A percentile compares a stretch with the other conserved stretches of the same genome.
Conservation (phyloP, 2,329 filamentous ascomycete genomes). For the Xylariaceae sp. region DNA sequence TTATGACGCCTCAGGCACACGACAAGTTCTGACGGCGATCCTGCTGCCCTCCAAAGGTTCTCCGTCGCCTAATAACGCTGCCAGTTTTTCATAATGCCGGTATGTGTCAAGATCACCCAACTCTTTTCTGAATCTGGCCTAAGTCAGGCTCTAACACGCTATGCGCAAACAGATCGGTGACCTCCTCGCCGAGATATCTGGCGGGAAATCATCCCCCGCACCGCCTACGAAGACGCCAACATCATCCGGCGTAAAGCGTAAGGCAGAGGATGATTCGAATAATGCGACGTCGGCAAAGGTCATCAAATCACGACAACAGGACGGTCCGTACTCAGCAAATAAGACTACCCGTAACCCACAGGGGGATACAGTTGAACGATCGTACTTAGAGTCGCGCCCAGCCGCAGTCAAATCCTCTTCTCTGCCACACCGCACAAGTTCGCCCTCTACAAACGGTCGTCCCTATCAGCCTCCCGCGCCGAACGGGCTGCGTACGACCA, state of each 20-base stretch:
- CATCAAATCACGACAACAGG: slow-evolving; percentile 33
- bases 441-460: slow-evolving; percentile 32
- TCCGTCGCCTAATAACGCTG: slow-evolving; percentile 16
- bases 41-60: slow-evolving; percentile 15
- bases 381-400: slow-evolving; percentile 27
- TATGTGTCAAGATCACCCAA: slow-evolving; percentile 30
- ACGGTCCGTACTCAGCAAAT: slow-evolving; percentile 34
- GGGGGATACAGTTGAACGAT: slow-evolving; percentile 25
- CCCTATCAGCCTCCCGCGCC: slow-evolving; percentile 27
- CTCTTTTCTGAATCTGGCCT: neutral
- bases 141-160: slow-evolving; percentile 22
- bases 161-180: slow-evolving; percentile 51
- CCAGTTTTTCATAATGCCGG: slow-evolving; percentile 40
- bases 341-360: slow-evolving; percentile 32
- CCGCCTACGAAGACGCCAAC: slow-evolving; percentile 33
- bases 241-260: slow-evolving; percentile 54
- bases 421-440: slow-evolving; percentile 33
- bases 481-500: slow-evolving; percentile 21
- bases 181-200: slow-evolving; percentile 64
- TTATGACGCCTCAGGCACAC: slow-evolving; percentile 35
- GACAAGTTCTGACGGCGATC: slow-evolving; percentile 31
- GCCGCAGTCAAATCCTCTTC: slow-evolving; percentile 30
- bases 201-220: slow-evolving; percentile 49
- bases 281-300: slow-evolving; percentile 30
- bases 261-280: slow-evolving; percentile 54